Evolutionary conservation across 495 filamentous ascomycete genomes (phyloP).

Genomic region (Penicillium macrosclerotiorum): DNA sequence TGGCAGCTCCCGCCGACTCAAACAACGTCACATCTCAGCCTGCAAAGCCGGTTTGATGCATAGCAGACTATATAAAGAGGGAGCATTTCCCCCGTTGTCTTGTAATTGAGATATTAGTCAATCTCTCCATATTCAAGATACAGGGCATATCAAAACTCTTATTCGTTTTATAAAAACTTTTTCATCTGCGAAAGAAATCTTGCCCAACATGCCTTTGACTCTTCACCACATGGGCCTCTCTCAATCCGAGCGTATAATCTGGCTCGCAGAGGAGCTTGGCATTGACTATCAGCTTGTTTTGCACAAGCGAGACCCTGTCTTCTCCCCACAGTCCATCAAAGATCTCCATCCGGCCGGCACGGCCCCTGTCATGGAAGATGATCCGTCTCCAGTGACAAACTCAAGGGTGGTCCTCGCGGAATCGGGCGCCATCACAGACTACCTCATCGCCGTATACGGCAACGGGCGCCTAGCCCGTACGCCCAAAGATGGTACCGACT

Average conservation of each 20-base stretch:
- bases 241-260: slow-evolving; percentile 61
- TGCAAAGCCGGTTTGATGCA: background rate
- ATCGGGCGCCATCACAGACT: slow-evolving; percentile 53
- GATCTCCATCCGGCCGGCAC: slow-evolving; percentile 50
- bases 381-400: slow-evolving; percentile 31
- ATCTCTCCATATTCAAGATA: too few species aligned
- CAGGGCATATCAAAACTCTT: too few species aligned
- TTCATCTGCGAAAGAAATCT: background rate
- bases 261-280: slow-evolving; percentile 61
- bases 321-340: slow-evolving; percentile 53
- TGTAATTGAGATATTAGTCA: too few species aligned
- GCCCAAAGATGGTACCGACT: slow-evolving; percentile 39
- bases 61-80: background rate
- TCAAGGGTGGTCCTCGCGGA: slow-evolving; percentile 43
- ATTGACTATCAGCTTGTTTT: slow-evolving; percentile 50
- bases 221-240: slow-evolving; percentile 57
- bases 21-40: too few species aligned
- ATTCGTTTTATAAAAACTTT: background rate
- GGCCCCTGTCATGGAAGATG: slow-evolving; percentile 57
- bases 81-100: too few species aligned
- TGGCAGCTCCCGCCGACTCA: too few species aligned
- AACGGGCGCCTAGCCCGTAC: slow-evolving; percentile 40
- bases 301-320: slow-evolving; percentile 49
- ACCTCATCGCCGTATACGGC: slow-evolving; percentile 53
- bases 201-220: slow-evolving; percentile 29